Base-by-base conservation (phyloP, 2,329 filamentous ascomycete genomes). In the Westerdykella ornata region DNA sequence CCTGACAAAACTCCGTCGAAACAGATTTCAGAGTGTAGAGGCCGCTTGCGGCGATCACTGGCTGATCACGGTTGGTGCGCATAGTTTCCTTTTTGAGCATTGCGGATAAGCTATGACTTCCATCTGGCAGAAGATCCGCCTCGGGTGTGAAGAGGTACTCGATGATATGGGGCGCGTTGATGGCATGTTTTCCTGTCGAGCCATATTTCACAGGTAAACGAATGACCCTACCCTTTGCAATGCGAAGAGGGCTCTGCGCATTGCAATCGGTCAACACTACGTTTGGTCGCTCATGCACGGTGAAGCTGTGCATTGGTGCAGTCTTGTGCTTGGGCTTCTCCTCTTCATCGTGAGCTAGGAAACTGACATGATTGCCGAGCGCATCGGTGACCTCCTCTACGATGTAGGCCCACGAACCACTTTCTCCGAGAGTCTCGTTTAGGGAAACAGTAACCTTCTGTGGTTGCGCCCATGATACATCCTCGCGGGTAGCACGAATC, bases 331-430 rank as follows among this genome's bases (percentile, higher is more conserved):
- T 80, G 37, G 72, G 70, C 34, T 66, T 67, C 28, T 74, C 71
- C n/a, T 92, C 85, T 32, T 92, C 85, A 12, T 75, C 71, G 3
- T 74, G 66, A 3, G 72, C 68, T 3, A 76, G 71, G 60, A 95
- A 98, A 48, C 81, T 84, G 44, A 89, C 82, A 29, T 84, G 70
- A 56, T 98, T 98, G 35, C 89, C 89, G 52, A 89, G 84, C 2
- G 81, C 90, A 69, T 98, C 92, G 45, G 87, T 81, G 7, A 98
- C 87, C 63, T 96, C 87, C 52, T 96, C 87, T 39, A 98, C 81
- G 1, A 84, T 82, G 61, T 97, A 98, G 46, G 84, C 75, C 89
- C 90, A 97, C 39, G 81, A 76, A 13, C 90, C 92, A 38, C 84
- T 77, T 5, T 75, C 75, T 37, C 79, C 80, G 69, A 98, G 80